A percentile compares a stretch with the other conserved stretches of the same genome.
Conservation (phyloP, 768 basidiomycete genomes). For the Clathrus columnatus region DNA sequence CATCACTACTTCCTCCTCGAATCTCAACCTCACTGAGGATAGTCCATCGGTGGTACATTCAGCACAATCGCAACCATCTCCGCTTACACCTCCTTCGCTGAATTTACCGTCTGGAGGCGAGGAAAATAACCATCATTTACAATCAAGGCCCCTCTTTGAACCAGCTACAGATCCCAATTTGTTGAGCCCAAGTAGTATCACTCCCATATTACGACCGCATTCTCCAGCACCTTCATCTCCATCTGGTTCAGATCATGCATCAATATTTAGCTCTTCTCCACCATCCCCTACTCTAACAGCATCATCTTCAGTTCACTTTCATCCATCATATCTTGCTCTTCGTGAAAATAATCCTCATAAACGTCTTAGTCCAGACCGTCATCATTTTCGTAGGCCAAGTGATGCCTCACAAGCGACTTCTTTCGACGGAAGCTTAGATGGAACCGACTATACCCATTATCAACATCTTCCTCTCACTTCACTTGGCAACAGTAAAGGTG, state of each 20-base stretch:
- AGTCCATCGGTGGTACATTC: neutral
- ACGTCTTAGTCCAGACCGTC: slow-evolving; percentile 38
- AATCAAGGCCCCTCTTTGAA: neutral
- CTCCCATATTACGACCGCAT: slow-evolving; percentile 14
- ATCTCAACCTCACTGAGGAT: neutral
- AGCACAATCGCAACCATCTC: neutral
- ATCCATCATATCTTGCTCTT: slow-evolving; percentile 41
- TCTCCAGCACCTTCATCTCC: slow-evolving; percentile 17
- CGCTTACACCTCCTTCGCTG: neutral
- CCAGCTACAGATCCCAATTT: slow-evolving; percentile 5
- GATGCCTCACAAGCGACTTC: slow-evolving; percentile 45
- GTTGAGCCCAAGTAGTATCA: neutral
- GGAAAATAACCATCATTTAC: neutral
- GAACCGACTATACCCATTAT: slow-evolving; percentile 42
- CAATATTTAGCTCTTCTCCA: slow-evolving; percentile 32
- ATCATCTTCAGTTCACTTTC: slow-evolving; percentile 52
- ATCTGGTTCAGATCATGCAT: slow-evolving; percentile 31
- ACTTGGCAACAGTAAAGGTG: neutral
- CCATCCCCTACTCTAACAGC: slow-evolving; percentile 74
- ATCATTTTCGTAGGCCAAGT: slow-evolving; percentile 46
- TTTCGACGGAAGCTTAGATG: slow-evolving; percentile 30
- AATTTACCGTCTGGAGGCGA: neutral
- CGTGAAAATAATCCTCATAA: slow-evolving; percentile 58
- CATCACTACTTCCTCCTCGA: slow-evolving; percentile 8
- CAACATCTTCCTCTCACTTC: slow-evolving; percentile 9